These are phyloP conservation scores for Esteya vermicola DNA, from an alignment of 2,329 filamentous ascomycete genomes.

Conservation along the genomic window DNA sequence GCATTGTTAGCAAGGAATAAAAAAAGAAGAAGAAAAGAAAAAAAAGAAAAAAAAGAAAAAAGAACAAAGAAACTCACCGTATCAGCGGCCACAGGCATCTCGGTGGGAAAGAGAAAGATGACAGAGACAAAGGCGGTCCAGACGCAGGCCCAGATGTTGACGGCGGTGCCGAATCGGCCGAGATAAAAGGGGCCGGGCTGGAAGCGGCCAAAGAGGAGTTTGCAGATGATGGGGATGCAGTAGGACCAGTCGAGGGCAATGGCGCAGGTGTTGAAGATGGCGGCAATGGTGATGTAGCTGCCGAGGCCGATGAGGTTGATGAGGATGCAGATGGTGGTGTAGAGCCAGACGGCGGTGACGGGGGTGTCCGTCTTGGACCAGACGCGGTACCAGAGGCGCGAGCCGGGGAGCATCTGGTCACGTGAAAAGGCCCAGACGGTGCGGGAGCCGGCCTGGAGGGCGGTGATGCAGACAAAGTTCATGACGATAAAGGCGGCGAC, in stretches of 20 bases:
- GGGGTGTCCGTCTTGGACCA: constrained; percentile 33
- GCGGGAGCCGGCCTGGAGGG: constrained; percentile 36
- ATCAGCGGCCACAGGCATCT: constrained; percentile 26
- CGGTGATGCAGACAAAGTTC: constrained; percentile 44
- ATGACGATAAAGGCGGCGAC: constrained; percentile 42
- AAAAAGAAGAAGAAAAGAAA: neutral
- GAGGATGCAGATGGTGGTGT: constrained; percentile 35
- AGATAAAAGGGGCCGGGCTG: constrained; percentile 37
- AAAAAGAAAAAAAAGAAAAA: neutral
- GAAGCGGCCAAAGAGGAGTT: constrained; percentile 32
- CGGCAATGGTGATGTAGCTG: constrained; percentile 35
- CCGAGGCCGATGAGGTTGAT: constrained; percentile 46
- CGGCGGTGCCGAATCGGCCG: constrained; percentile 22
- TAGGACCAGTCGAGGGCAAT: constrained; percentile 42
- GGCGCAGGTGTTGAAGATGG: constrained; percentile 39
- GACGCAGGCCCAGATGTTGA: constrained; percentile 33
- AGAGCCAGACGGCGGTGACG: constrained; percentile 40
- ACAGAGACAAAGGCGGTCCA: constrained; percentile 39
- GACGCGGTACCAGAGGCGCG: constrained; percentile 33
- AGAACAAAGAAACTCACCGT: constrained; percentile 20
- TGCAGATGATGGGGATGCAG: constrained; percentile 41
- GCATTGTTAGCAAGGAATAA: neutral
- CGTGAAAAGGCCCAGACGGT: constrained; percentile 42
- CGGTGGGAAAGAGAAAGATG: constrained; percentile 38
- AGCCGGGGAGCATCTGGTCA: constrained; percentile 33